Base-by-base conservation (phyloP, 2,329 filamentous ascomycete genomes). In the Penicillium sp. region DNA sequence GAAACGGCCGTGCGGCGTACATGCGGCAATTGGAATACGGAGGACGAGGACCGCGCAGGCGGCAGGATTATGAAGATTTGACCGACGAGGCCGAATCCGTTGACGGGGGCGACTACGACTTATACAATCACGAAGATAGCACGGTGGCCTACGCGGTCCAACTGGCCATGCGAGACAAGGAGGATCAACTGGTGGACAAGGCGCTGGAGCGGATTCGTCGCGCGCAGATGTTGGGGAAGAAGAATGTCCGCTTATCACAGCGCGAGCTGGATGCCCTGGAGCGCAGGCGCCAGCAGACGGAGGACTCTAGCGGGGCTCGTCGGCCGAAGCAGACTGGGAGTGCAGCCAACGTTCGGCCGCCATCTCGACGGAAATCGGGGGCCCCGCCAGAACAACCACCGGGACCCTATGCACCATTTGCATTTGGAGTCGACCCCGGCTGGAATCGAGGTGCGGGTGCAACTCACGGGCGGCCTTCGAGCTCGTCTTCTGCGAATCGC, bases 231-330 rank as follows among this genome's bases (percentile, higher is more conserved):
- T 84, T 84, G 64, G 91, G 91, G 57, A 87, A 86, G 70, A 78
- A 81, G 40, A 89, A 95, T 51, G 89, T 96, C 50, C 88, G 86
- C 68, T 80, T 97, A 57, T 90, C 82, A 61, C 82, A 86, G 64
- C 84, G 88, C 48, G 92, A 96, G 70, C 77, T 96, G 62, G 87
- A 86, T 55, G 91, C 90, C 42, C 79, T 95, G 61, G 87, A 92
- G 67, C 82, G 85, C 56, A 82, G 84, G 68, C 82, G 86, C 51
- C 74, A 84, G 62, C 76, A 80, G 60, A 76, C 76, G 30, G 73
- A 75, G 49, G 60, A 51, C 43, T 48, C 48, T 50, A 60, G 56
- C 8, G 50, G 46, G n/a, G 33, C 35, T 22, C 46, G 58, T 33
- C 60, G 56, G 27, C 58, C 57, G 22, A 63, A 62, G 51, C 55